phyloP scores from a whole-genome alignment of 139 green algal species.

The Volvox reticuliferus region DNA sequence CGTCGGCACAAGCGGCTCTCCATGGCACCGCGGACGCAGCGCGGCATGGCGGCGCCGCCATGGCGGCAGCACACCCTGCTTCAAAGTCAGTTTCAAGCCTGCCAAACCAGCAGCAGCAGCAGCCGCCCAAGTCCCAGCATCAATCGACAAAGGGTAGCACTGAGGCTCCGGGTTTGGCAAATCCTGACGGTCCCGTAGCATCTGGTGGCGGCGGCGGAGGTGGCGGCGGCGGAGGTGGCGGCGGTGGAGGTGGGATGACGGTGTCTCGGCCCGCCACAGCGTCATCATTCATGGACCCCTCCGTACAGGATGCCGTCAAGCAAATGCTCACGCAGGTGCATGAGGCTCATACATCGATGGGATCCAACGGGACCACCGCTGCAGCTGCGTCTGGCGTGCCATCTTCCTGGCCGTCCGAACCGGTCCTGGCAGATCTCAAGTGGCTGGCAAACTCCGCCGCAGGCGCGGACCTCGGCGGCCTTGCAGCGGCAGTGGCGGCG shows the following conservation, averaged over 20 bases:
- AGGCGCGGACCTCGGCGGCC: not conserved
- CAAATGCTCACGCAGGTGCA: not conserved
- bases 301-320: not conserved
- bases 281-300: conserved; percentile 15
- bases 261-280: not conserved
- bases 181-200: not conserved
- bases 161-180: no score
- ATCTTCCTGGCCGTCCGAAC: not conserved
- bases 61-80: not conserved
- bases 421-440: conserved; percentile 17
- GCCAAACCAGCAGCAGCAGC: not conserved
- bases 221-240: not conserved
- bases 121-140: not conserved
- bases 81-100: not conserved
- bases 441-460: conserved; percentile 27
- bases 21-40: not conserved
- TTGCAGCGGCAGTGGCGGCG: conserved; percentile 36
- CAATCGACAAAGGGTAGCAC: not conserved
- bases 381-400: not conserved
- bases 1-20: not conserved
- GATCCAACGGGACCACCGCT: not conserved
- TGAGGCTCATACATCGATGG: not conserved
- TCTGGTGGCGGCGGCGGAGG: not conserved
- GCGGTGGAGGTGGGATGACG: not conserved
- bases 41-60: not conserved